A percentile compares a stretch with the other conserved stretches of the same genome.
These are phyloP conservation scores for Protomyces inouyei DNA, from an alignment of 1,139 yeast species.

Conservation along the genomic window DNA sequence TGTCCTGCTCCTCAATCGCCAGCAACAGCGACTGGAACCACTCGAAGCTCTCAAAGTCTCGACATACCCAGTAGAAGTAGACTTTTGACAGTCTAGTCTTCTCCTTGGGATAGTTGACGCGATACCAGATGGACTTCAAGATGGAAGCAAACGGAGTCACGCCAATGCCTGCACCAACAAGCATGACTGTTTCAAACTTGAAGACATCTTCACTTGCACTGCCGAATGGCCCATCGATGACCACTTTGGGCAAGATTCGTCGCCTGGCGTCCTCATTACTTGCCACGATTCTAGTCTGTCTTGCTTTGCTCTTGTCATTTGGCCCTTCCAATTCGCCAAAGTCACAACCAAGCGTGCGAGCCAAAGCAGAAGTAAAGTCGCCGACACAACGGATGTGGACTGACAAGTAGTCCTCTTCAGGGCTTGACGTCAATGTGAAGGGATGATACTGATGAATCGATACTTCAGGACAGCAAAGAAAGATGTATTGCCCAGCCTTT, in stretches of 20 bases:
- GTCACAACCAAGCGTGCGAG: slow-evolving; percentile 21
- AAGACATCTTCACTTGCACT: slow-evolving; percentile 26
- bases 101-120: slow-evolving; percentile 14
- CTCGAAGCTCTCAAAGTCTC: slow-evolving; percentile 27
- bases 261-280: not conserved
- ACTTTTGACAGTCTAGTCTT: slow-evolving; percentile 14
- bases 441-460: slow-evolving; percentile 26
- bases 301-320: not conserved
- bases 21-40: slow-evolving; percentile 22
- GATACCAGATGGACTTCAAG: slow-evolving; percentile 26
- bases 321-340: not conserved
- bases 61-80: slow-evolving; percentile 26
- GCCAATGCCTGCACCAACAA: slow-evolving; percentile 28
- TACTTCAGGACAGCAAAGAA: slow-evolving; percentile 27
- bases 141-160: slow-evolving; percentile 27
- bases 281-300: slow-evolving; percentile 11
- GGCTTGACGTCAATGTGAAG: slow-evolving; percentile 23
- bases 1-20: slow-evolving; percentile 24
- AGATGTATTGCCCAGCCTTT: slow-evolving; percentile 27
- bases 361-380: slow-evolving; percentile 21
- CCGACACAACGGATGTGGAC: slow-evolving; percentile 26
- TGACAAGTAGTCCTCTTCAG: slow-evolving; percentile 24
- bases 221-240: slow-evolving; percentile 27
- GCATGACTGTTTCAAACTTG: slow-evolving; percentile 26
- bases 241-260: slow-evolving; percentile 14